Evolutionary conservation across 2,329 filamentous ascomycete species (phyloP).

Genomic region (Didymella pinodella): DNA sequence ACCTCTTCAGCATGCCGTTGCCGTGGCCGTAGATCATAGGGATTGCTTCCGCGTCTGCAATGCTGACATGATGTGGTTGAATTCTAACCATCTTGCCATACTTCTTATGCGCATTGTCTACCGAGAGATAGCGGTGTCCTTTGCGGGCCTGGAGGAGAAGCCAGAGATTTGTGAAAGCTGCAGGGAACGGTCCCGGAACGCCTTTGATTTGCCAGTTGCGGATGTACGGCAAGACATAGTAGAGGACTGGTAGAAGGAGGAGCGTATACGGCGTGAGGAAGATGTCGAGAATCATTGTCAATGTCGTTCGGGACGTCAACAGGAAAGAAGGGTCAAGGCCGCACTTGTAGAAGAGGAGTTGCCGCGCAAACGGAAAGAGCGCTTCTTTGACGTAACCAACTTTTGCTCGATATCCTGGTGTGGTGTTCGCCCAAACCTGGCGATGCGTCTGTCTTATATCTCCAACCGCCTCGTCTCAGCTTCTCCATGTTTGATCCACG

Average conservation of each 20-base stretch:
- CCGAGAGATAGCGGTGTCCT: slow-evolving; percentile 63
- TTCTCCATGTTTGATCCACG: not conserved
- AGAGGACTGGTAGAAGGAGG: slow-evolving; percentile 60
- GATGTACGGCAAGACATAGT: slow-evolving; percentile 68
- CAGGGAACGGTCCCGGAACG: slow-evolving; percentile 70
- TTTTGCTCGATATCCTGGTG: not conserved
- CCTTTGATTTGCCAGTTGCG: slow-evolving; percentile 62
- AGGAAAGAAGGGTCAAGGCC: slow-evolving; percentile 5
- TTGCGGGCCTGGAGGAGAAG: slow-evolving; percentile 69
- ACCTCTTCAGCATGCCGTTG: slow-evolving; percentile 60
- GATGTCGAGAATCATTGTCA: slow-evolving; percentile 43
- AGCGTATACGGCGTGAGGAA: slow-evolving; percentile 58
- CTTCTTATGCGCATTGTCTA: slow-evolving; percentile 78
- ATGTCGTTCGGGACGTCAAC: slow-evolving; percentile 6
- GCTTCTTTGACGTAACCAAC: slow-evolving; percentile 15
- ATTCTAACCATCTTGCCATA: slow-evolving; percentile 82
- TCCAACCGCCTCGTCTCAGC: not conserved
- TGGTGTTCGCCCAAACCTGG: slow-evolving; percentile 2
- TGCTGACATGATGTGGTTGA: slow-evolving; percentile 82
- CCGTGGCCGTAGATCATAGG: slow-evolving; percentile 74
- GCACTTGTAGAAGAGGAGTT: slow-evolving; percentile 8
- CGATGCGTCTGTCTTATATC: slow-evolving; percentile 17
- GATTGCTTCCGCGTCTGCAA: slow-evolving; percentile 83
- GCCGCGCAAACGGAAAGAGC: slow-evolving; percentile 12
- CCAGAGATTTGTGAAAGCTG: slow-evolving; percentile 81